Base-by-base conservation (phyloP, 1,284 basidiomycete species). In the Jaminaea rosea region DNA sequence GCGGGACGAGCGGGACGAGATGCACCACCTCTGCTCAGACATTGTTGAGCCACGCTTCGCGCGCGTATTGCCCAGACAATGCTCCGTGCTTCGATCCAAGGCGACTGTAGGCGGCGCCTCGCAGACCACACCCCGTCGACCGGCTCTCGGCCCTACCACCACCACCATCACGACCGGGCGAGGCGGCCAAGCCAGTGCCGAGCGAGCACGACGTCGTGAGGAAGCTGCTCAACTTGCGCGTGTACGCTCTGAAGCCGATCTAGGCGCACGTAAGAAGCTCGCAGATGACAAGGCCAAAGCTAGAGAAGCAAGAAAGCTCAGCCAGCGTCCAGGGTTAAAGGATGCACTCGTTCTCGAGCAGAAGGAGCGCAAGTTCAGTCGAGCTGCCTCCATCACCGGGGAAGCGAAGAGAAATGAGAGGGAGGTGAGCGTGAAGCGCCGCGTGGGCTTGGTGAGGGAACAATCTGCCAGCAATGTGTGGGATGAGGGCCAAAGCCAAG, bases 1-100 rank as follows among this genome's bases (percentile, higher is more conserved):
- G 4, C 32, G 37, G 5, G 69, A 72, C 41, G 62, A 62, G 32
- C 52, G 62, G 47, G 69, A 72, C 50, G 69, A 69, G 46, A 59
- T 65, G 15, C 69, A 72, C 50, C 69, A 65, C 64, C 55, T 72
- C 2, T 69, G 65, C 45, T 60, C 58, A 4, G 51, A 52, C 24
- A 57, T 72, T 3, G 52, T 70, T 26, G 69, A 69, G 52, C 59
- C 65, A 10, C 50, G 48, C 8, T 72, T 67, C 34, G 44, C 51
- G 15, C 15, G 48, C n/a, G 37, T 36, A 9, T 46, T 68, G 29
- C 63, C 67, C 1, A 44, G 58, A 17, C 60, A 63, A 49, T 72
- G 67, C 46, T 56, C 56, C 6, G 44, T 57, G n/a, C 55, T 72
- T 37, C 53, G 62, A 8, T 49, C 55, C 11, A n/a, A 23, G 11